Base-by-base conservation (phyloP, 2,329 filamentous ascomycete genomes). In the Arthrinium puccinioides region DNA sequence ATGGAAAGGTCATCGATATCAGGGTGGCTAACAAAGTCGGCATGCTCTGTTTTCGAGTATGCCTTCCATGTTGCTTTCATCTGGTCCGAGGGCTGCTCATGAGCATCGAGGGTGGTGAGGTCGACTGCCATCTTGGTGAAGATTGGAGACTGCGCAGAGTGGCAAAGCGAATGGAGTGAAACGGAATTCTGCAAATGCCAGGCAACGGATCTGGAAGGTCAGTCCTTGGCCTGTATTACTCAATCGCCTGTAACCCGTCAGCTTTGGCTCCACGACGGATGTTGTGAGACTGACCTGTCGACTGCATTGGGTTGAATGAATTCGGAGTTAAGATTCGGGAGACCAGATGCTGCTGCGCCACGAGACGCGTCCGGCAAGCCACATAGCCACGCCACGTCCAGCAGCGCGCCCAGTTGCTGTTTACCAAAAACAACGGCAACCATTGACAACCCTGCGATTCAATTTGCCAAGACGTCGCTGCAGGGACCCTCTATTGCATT, bases 11-110 rank as follows among this genome's bases (percentile, higher is more conserved):
- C 74, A 37, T 78, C 69, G 44, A 85, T 72, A 13, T 72, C 66
- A 15, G 70, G 61, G 45, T 79, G 72, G 9, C 63, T 48, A 6
- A 67, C 50, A n/a, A 84, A 58, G 2, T 67, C 65, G 7, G 61
- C 50, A 4, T 70, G 59, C 0, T 79, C 72, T 25, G 76, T 68
- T 45, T 74, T 82, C 18, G 82, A 78, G 49, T 82, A 87, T 28
- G 64, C 64, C 59, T 95, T 95, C 75, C 87, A 96, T 37, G 79
- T 64, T 31, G 72, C 64, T 43, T 81, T 79, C 47, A 96, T 68
- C 34, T 68, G 60, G 10, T 80, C 76, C 4, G 88, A 85, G 2
- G 88, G 86, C 49, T 81, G 79, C 58, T 87, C 79, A 56, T 90
- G 78, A 20, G 88, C 82, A 60, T 94, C 84, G 3, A 89, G 66